Evolutionary conservation across 768 basidiomycete genomes (phyloP).

Genomic region (Termitomyces sp.): DNA sequence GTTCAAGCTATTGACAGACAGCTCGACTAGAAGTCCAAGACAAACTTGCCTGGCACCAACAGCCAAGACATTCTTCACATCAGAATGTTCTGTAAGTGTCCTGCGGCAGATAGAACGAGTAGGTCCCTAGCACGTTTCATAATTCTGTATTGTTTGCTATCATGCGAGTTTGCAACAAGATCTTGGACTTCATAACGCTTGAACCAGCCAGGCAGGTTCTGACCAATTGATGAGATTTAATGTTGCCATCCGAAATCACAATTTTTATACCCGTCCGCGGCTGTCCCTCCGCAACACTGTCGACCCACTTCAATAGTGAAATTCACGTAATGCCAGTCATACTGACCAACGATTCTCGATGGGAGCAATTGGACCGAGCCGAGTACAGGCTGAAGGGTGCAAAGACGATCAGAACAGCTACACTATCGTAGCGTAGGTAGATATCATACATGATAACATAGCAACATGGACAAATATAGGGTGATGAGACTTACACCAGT

Average conservation of each 20-base stretch:
- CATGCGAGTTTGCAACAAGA: constrained; percentile 24
- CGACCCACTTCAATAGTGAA: too few species aligned
- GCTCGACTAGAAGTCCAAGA: constrained; percentile 32
- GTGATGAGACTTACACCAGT: constrained; percentile 27
- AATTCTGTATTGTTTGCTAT: constrained; percentile 26
- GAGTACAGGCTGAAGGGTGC: constrained; percentile 23
- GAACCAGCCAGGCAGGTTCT: constrained; percentile 28
- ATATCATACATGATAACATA: too few species aligned
- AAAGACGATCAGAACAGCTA: background rate
- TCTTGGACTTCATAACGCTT: constrained; percentile 31
- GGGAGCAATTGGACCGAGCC: constrained; percentile 31
- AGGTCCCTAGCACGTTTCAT: constrained; percentile 35
- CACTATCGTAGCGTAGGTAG: too few species aligned
- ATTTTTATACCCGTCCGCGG: constrained; percentile 27
- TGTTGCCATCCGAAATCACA: constrained; percentile 20
- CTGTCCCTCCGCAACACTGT: background rate
- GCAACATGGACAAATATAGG: background rate
- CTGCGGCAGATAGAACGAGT: constrained; percentile 30
- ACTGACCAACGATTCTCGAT: constrained; percentile 23
- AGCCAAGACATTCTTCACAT: constrained; percentile 29
- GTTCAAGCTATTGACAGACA: constrained; percentile 13
- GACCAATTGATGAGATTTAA: constrained; percentile 20
- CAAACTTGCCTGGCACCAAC: constrained; percentile 29
- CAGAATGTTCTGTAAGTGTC: constrained; percentile 27
- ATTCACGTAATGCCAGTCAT: constrained; percentile 32